These are phyloP conservation scores for Lophiostoma macrostomum DNA, from an alignment of 495 filamentous ascomycete species.

Conservation along the genomic window DNA sequence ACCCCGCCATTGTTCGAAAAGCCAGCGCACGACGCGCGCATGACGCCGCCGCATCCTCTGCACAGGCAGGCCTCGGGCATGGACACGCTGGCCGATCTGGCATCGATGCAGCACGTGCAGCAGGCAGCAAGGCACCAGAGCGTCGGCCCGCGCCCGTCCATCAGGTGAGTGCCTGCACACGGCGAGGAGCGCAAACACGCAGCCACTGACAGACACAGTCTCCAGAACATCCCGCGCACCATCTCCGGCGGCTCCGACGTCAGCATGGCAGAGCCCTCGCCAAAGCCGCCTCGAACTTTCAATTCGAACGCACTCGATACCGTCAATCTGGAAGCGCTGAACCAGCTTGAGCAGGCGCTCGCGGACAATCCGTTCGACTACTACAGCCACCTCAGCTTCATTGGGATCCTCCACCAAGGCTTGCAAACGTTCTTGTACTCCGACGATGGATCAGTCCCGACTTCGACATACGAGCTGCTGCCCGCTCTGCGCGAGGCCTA, in stretches of 20 bases:
- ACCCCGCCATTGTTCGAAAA: conserved; percentile 38
- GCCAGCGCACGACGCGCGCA: conserved; percentile 32
- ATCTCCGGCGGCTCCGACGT: conserved; percentile 55
- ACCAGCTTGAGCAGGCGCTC: conserved; percentile 53
- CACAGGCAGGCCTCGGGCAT: conserved; percentile 55
- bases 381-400: conserved; percentile 61
- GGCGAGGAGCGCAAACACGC: no score
- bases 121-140: conserved; percentile 48
- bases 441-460: conserved; percentile 38
- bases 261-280: conserved; percentile 54
- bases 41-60: conserved; percentile 23
- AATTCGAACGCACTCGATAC: conserved; percentile 52
- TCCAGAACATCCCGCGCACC: conserved; percentile 53
- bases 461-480: conserved; percentile 57
- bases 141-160: conserved; percentile 42
- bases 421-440: conserved; percentile 56
- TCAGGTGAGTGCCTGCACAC: conserved; percentile 18
- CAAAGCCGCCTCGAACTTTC: conserved; percentile 49
- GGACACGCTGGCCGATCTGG: conserved; percentile 64
- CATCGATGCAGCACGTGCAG: conserved; percentile 65
- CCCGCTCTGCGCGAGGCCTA: conserved; percentile 61
- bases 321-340: conserved; percentile 53
- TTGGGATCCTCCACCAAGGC: conserved; percentile 62
- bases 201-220: conserved; percentile 45
- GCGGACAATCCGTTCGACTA: conserved; percentile 62